Evolutionary conservation across 192 early-diverging fungal species (phyloP), one percentile per base, ranked within the genome.

Genomic region (Coemansia sp.): DNA sequence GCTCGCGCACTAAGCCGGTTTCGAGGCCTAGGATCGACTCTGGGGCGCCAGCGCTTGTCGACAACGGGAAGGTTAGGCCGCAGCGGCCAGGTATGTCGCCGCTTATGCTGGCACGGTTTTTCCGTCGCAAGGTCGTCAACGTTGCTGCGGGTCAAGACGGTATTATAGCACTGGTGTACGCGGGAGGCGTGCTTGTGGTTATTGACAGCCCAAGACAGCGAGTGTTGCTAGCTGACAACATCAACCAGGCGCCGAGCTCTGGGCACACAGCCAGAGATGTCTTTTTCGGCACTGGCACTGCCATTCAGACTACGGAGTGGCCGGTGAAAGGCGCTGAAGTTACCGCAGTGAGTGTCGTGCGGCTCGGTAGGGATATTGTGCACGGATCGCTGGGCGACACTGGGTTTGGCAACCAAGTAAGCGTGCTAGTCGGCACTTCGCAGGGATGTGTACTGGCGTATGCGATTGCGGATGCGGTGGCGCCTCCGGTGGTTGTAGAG

Each of bases 101-200:
- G n/a, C 78, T 78, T 61, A 78, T 83, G 76, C 49, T 83, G 46
- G 66, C 66, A 0, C 66, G 80, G 12, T 78, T 83, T 52, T 71
- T 55, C 39, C 52, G 52, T 31, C 49, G 73, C 12, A 34, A 52
- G 7, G 50, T 78, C 29, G 31, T 47, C 27, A 41, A 55, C n/a
- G 64, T 58, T 9, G 66, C 65, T 29, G 43, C 65, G 13, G 58
- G 73, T 12, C 55, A 53, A 18, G 70, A 75, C 31, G 80, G 80
- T 9, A 57, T 72, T 24, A 60, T 68, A 16, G 80, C 72, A 0
- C 36, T 75, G 22, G 50, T 57, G 0, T 83, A 78, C 52, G 58
- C 62, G 34, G 57, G 69, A 39, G 80, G 80, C 3, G 64, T 63
- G 6, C n/a, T 83, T 7, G 80, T 75, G 7, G 75, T 72, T n/a